These are phyloP conservation scores for Pseudogymnoascus sp. DNA, from an alignment of 2,329 filamentous ascomycete genomes.

Conservation along the genomic window DNA sequence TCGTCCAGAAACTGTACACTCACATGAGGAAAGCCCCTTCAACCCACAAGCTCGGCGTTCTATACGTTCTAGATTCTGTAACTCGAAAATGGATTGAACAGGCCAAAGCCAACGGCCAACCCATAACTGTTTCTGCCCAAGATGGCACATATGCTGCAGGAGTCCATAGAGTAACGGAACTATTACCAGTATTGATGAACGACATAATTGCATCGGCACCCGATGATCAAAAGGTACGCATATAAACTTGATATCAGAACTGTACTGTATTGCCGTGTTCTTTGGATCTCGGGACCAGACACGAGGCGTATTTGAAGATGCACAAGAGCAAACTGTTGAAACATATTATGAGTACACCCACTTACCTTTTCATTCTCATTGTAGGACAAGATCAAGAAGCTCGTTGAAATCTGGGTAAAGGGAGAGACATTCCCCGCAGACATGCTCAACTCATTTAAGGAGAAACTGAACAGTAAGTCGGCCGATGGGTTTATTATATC, in stretches of 20 bases:
- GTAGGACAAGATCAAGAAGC: slow-evolving; percentile 92
- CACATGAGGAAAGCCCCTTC: slow-evolving; percentile 92
- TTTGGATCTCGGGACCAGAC: background rate
- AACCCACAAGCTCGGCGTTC: slow-evolving; percentile 95
- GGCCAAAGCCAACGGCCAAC: slow-evolving; percentile 78
- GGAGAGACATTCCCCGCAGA: slow-evolving; percentile 79
- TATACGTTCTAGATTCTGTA: slow-evolving; percentile 99
- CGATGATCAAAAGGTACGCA: slow-evolving; percentile 92
- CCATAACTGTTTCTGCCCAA: slow-evolving; percentile 70
- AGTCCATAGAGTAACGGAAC: slow-evolving; percentile 91
- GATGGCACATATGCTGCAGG: slow-evolving; percentile 93
- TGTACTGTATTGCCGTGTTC: slow-evolving; percentile 13
- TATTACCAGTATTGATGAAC: slow-evolving; percentile 90
- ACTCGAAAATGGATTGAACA: slow-evolving; percentile 97
- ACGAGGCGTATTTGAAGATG: slow-evolving; percentile 9
- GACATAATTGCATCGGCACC: slow-evolving; percentile 86
- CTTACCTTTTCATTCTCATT: slow-evolving; percentile 45
- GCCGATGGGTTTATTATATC: background rate
- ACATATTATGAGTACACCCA: slow-evolving; percentile 26
- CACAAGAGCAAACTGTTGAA: background rate
- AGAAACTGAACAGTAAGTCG: slow-evolving; percentile 69
- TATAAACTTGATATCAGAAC: slow-evolving; percentile 16
- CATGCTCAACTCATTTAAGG: slow-evolving; percentile 76
- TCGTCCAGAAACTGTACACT: slow-evolving; percentile 94
- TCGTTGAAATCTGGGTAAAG: slow-evolving; percentile 97